These are phyloP conservation scores for Hamigera avellanea DNA, from an alignment of 495 filamentous ascomycete species.

Conservation along the genomic window DNA sequence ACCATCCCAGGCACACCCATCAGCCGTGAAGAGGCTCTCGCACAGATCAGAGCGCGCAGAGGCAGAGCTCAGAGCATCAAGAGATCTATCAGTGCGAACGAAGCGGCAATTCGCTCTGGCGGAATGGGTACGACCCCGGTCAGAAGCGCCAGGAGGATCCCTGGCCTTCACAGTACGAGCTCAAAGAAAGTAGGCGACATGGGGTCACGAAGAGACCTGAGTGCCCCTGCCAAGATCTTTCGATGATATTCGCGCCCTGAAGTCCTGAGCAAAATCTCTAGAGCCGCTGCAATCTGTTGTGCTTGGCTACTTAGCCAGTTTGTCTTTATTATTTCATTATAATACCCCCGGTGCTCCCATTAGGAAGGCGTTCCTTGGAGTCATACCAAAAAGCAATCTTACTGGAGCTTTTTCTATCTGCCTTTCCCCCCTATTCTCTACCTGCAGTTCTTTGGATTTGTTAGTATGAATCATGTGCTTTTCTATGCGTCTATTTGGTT, in stretches of 20 bases:
- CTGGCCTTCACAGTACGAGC: conserved; percentile 20
- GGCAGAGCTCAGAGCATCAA: conserved; percentile 34
- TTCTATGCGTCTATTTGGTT: too few relatives aligned
- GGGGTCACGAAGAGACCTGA: conserved; percentile 25
- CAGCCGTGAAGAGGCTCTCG: conserved; percentile 38
- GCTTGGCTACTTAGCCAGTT: too few relatives aligned
- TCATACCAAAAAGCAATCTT: too few relatives aligned
- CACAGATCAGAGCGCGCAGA: conserved; percentile 38
- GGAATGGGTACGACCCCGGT: conserved; percentile 15
- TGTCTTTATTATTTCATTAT: too few relatives aligned
- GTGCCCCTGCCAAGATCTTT: conserved; percentile 28
- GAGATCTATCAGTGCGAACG: conserved; percentile 30
- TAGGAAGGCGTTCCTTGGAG: too few relatives aligned
- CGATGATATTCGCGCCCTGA: conserved; percentile 4
- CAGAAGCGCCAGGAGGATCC: conserved; percentile 22
- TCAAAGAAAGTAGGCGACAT: conserved; percentile 17
- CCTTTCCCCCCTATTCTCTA: conserved; percentile 1
- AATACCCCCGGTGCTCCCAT: conserved; percentile 17
- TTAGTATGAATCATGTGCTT: too few relatives aligned
- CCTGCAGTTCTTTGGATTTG: too few relatives aligned
- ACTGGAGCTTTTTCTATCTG: neutral
- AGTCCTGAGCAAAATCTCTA: neutral
- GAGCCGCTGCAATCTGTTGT: too few relatives aligned
- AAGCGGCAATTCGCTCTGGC: conserved; percentile 18
- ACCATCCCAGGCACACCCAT: conserved; percentile 29